Percentiles rank a stretch among this genome's conserved stretches.
These are phyloP conservation scores for Apiotrichum porosum DNA, from an alignment of 1,284 basidiomycete genomes.

Conservation along the genomic window DNA sequence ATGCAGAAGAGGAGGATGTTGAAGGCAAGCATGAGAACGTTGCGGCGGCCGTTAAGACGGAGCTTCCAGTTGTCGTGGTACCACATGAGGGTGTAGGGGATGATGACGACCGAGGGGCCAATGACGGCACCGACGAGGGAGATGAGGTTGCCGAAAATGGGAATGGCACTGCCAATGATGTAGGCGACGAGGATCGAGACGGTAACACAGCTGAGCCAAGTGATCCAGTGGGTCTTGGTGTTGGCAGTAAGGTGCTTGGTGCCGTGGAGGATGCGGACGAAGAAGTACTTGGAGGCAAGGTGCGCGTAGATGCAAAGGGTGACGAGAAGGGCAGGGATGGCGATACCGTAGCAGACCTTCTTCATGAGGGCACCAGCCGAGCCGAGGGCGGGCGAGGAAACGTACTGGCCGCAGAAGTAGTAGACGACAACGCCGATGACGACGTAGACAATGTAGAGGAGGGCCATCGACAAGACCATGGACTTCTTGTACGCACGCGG, in stretches of 20 bases:
- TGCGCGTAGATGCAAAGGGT: slow-evolving; percentile 19
- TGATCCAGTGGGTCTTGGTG: slow-evolving; percentile 28
- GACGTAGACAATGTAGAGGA: slow-evolving; percentile 39
- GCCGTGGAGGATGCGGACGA: slow-evolving; percentile 31
- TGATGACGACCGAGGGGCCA: slow-evolving; percentile 28
- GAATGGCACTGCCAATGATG: slow-evolving; percentile 33
- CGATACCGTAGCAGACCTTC: slow-evolving; percentile 46
- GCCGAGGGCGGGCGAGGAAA: slow-evolving; percentile 44
- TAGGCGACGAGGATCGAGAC: slow-evolving; percentile 26
- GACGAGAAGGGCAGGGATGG: slow-evolving; percentile 40
- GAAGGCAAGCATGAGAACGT: slow-evolving; percentile 6
- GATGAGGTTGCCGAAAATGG: slow-evolving; percentile 31
- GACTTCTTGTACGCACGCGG: slow-evolving; percentile 30
- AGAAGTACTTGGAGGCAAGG: slow-evolving; percentile 37
- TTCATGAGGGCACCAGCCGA: slow-evolving; percentile 44
- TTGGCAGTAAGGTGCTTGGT: slow-evolving; percentile 29
- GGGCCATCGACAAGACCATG: slow-evolving; percentile 29
- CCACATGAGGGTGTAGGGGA: slow-evolving; percentile 31
- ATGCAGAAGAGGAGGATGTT: slow-evolving; percentile 21
- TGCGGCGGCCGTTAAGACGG: slow-evolving; percentile 3
- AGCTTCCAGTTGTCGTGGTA: slow-evolving; percentile 24
- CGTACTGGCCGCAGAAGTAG: slow-evolving; percentile 42
- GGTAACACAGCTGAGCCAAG: slow-evolving; percentile 26
- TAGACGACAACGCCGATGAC: slow-evolving; percentile 26
- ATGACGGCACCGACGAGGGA: slow-evolving; percentile 36